phyloP scores from a whole-genome alignment of 345 rosid species.

The thale cress (Arabidopsis thaliana) region TAIR10.1 NC_003075.7:16824501-16825000 shows the following conservation, averaged over 20 bases:
- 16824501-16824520: neutral
- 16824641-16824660: constrained; percentile 87
- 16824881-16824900: constrained; percentile 68
- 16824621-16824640: constrained; percentile 83
- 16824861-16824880: constrained; percentile 66
- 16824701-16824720: constrained; percentile 65
- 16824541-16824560: constrained; percentile 1
- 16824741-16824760: constrained; percentile 54
- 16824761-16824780: constrained; percentile 53
- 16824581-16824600: constrained; percentile 88
- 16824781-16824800: constrained; percentile 52
- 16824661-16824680: constrained; percentile 96
- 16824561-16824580: constrained; percentile 32
- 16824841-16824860: constrained; percentile 79
- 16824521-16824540: neutral
- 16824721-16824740: constrained; percentile 63
- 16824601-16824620: constrained; percentile 76
- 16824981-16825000: constrained; percentile 67
- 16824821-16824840: constrained; percentile 79
- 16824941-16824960: constrained; percentile 81
- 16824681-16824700: constrained; percentile 68
- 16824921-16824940: constrained; percentile 70
- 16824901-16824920: constrained; percentile 56
- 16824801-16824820: constrained; percentile 65
- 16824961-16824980: constrained; percentile 70